Evolutionary conservation across 768 basidiomycete genomes (phyloP).

Genomic region (Stropharia rugosoannulata): DNA sequence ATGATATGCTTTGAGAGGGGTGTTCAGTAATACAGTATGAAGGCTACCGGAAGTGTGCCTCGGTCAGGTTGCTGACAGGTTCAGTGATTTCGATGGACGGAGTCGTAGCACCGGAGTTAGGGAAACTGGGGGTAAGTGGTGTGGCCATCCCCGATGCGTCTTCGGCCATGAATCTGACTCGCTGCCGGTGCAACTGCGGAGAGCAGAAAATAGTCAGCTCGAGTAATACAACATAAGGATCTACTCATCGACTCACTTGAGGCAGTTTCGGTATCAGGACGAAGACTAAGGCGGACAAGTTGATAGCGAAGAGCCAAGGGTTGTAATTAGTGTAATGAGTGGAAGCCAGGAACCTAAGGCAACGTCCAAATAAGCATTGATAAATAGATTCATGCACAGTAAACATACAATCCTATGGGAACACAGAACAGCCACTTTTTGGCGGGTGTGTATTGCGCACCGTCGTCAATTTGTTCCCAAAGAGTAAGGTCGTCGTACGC

Average conservation of each 20-base stretch:
- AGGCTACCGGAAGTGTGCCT: conserved; percentile 41
- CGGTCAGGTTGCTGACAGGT: conserved; percentile 39
- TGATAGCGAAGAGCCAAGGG: conserved; percentile 90
- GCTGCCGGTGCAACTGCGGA: conserved; percentile 74
- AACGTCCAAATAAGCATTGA: background rate
- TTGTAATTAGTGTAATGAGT: conserved; percentile 99
- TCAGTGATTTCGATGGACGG: conserved; percentile 30
- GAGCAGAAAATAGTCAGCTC: conserved; percentile 4
- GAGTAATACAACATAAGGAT: background rate
- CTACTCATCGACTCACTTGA: conserved; percentile 50
- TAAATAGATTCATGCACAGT: background rate
- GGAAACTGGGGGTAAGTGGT: conserved; percentile 59
- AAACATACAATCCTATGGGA: conserved; percentile 81
- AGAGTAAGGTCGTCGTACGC: conserved; percentile 97
- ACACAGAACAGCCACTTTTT: conserved; percentile 95
- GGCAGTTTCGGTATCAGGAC: conserved; percentile 96
- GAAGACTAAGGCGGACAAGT: conserved; percentile 74
- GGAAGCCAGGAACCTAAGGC: conserved; percentile 84
- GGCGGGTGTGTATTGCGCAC: conserved; percentile 97
- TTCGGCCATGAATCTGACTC: conserved; percentile 73
- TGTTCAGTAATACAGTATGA: background rate
- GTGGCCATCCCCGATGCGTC: conserved; percentile 66
- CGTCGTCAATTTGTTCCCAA: conserved; percentile 99
- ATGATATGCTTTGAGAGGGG: background rate
- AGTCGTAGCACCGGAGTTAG: conserved; percentile 50